A percentile compares a stretch with the other conserved stretches of the same genome.
Evolutionary conservation across 2,329 filamentous ascomycete species (phyloP).

Genomic region (Penicillium sp.): DNA sequence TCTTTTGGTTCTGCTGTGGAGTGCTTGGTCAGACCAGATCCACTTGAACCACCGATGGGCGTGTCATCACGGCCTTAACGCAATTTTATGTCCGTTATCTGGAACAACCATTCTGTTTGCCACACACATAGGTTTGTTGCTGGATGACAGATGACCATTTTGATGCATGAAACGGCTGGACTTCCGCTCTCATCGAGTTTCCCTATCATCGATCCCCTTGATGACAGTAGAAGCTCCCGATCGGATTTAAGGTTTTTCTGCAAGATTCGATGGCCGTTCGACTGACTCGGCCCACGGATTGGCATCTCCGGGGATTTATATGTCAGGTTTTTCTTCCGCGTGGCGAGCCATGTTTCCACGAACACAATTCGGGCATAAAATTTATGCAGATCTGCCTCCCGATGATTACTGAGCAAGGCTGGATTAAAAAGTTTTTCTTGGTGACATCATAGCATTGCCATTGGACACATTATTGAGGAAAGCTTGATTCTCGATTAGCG

Average conservation of each 20-base stretch:
- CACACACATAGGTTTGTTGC: neutral
- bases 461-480: neutral
- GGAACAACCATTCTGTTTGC: no score
- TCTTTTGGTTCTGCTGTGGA: neutral
- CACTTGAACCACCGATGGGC: constrained; percentile 3
- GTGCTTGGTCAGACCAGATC: neutral
- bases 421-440: neutral
- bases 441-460: neutral
- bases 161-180: neutral
- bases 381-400: neutral
- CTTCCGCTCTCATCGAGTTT: no score
- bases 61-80: neutral
- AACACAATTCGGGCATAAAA: no score
- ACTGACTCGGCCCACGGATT: no score
- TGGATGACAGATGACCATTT: neutral
- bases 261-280: no score
- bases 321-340: neutral
- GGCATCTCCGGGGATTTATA: no score
- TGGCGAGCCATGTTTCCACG: no score
- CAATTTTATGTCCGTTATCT: neutral
- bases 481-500: no score
- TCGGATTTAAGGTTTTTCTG: neutral
- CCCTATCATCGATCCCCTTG: neutral
- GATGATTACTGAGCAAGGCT: neutral
- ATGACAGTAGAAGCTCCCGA: neutral